Conservation (phyloP, 805 yeast species). For the Barnettozyma californica region DNA sequence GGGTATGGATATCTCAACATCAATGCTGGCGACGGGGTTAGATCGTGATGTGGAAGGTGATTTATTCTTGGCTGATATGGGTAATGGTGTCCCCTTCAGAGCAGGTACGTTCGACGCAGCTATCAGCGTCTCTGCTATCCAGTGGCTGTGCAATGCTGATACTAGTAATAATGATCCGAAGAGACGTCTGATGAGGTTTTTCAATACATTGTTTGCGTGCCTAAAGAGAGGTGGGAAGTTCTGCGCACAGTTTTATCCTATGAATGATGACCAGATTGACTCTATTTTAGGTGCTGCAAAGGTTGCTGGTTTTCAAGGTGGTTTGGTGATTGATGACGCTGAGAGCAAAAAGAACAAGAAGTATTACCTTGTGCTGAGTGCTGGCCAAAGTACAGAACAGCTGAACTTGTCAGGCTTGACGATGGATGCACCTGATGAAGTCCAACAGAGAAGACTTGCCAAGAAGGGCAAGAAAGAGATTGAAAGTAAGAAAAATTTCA, state of each 20-base stretch:
- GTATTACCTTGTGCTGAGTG: constrained; percentile 83
- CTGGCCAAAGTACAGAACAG: constrained; percentile 72
- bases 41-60: constrained; percentile 95
- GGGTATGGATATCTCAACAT: constrained; percentile 94
- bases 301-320: constrained; percentile 94
- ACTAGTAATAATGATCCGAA: constrained; percentile 77
- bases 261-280: constrained; percentile 79
- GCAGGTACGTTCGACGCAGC: constrained; percentile 98
- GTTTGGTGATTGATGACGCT: constrained; percentile 88
- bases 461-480: constrained; percentile 36
- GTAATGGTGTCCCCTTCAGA: constrained; percentile 89
- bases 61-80: constrained; percentile 86
- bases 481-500: constrained; percentile 77
- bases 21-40: constrained; percentile 91
- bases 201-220: constrained; percentile 81
- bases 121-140: constrained; percentile 89
- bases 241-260: constrained; percentile 95
- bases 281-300: constrained; percentile 80
- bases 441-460: constrained; percentile 34
- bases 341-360: constrained; percentile 89
- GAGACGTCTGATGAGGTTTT: constrained; percentile 71
- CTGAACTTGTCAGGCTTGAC: constrained; percentile 76
- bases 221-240: constrained; percentile 94
- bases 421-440: constrained; percentile 56
- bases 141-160: constrained; percentile 98